phyloP scores from a whole-genome alignment of 1,284 basidiomycete species.

The Boletus subluridellus region DNA sequence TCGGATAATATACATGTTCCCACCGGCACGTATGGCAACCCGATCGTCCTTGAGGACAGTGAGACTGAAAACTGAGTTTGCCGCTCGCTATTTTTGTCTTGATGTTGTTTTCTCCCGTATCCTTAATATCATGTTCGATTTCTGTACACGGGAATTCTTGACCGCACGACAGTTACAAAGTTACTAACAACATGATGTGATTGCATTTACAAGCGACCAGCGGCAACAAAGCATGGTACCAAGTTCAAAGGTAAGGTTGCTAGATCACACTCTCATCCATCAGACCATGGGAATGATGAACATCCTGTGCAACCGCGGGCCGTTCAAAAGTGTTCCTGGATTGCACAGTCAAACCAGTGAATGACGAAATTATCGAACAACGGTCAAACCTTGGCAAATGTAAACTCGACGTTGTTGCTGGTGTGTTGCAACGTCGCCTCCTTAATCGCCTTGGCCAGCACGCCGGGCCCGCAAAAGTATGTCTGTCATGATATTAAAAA shows the following conservation, averaged over 20 bases:
- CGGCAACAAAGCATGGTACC: neutral
- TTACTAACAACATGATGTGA: neutral
- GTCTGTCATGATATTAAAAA: slow-evolving; percentile 45
- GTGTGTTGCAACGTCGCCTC: slow-evolving; percentile 58
- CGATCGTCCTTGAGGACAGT: slow-evolving; percentile 28
- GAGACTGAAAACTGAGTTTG: slow-evolving; percentile 11
- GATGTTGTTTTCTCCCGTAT: neutral
- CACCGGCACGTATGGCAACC: slow-evolving; percentile 18
- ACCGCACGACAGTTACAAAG: neutral
- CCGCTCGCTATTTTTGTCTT: neutral
- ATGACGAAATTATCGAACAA: neutral
- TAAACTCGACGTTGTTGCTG: slow-evolving; percentile 61
- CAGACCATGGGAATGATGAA: neutral
- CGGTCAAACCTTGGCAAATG: slow-evolving; percentile 67
- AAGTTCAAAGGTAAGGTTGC: neutral
- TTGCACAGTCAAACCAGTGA: slow-evolving; percentile 6
- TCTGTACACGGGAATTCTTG: neutral
- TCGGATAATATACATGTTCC: neutral
- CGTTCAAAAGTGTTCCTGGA: slow-evolving; percentile 62
- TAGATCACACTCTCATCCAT: neutral
- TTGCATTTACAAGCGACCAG: neutral
- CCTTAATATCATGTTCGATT: neutral
- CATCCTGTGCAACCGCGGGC: neutral
- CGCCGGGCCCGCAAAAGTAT: slow-evolving; percentile 80
- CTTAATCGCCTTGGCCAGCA: slow-evolving; percentile 71